A percentile compares a stretch with the other conserved stretches of the same genome.
These are phyloP conservation scores for Rhodotorula toruloides DNA, from an alignment of 768 basidiomycete species.

Conservation along the genomic window DNA sequence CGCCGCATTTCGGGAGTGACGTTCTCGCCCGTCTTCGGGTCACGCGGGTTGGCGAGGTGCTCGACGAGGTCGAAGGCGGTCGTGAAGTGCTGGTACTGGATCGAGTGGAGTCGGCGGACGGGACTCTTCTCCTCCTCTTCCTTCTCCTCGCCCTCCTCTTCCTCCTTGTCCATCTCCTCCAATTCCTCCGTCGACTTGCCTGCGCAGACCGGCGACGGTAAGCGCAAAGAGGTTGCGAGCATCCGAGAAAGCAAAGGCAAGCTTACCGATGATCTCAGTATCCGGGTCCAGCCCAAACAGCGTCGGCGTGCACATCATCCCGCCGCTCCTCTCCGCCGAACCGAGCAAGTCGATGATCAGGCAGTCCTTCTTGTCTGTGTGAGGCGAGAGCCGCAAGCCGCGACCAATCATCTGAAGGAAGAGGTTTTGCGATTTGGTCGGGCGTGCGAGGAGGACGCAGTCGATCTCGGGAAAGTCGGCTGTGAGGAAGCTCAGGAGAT, in stretches of 20 bases:
- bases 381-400: slow-evolving; percentile 78
- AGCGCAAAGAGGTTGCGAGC: no score
- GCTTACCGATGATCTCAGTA: slow-evolving; percentile 61
- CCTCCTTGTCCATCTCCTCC: background rate
- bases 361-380: slow-evolving; percentile 75
- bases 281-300: slow-evolving; percentile 78
- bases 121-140: background rate
- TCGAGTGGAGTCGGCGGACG: slow-evolving; percentile 43
- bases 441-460: slow-evolving; percentile 78
- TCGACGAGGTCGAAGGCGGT: slow-evolving; percentile 36
- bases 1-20: background rate
- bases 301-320: slow-evolving; percentile 71
- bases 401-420: slow-evolving; percentile 95
- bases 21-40: background rate
- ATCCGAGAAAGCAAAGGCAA: no score
- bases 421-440: slow-evolving; percentile 80
- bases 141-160: slow-evolving; percentile 1
- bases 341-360: slow-evolving; percentile 79
- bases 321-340: slow-evolving; percentile 42
- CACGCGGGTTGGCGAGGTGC: no score
- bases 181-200: slow-evolving; percentile 45
- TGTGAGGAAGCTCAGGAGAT: background rate
- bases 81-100: slow-evolving; percentile 72
- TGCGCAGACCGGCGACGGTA: slow-evolving; percentile 51
- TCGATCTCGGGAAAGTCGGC: slow-evolving; percentile 93